Conservation (phyloP, 75 land plant species). For the Azolla pinnata region DNA sequence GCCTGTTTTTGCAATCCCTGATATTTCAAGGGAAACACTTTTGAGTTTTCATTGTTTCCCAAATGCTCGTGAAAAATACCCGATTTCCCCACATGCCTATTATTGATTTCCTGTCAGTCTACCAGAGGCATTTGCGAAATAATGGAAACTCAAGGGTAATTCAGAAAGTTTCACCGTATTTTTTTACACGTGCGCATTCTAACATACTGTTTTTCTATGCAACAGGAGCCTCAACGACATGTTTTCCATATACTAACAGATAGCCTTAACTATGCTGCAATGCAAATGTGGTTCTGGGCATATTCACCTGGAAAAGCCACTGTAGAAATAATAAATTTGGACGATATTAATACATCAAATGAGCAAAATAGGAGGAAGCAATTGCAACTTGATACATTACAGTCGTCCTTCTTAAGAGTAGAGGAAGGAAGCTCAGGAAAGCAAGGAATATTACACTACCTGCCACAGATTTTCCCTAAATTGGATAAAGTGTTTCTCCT, state of each 20-base stretch:
- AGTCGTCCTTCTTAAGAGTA: neutral
- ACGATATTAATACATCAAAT: constrained; percentile 18
- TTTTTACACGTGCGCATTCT: too few relatives aligned
- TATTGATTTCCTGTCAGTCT: too few relatives aligned
- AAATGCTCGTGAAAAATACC: too few relatives aligned
- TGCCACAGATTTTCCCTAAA: constrained; percentile 49
- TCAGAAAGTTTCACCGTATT: too few relatives aligned
- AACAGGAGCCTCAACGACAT: constrained; percentile 49
- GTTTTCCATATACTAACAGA: constrained; percentile 70
- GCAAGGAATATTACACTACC: constrained; percentile 9
- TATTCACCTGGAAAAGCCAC: constrained; percentile 31
- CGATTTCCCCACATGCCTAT: too few relatives aligned
- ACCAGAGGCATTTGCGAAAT: too few relatives aligned
- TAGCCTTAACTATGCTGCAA: constrained; percentile 48
- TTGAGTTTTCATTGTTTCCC: too few relatives aligned
- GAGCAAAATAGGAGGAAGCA: neutral
- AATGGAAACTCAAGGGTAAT: too few relatives aligned
- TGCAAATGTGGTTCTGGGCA: constrained; percentile 54
- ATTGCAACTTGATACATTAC: neutral
- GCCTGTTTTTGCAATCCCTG: too few relatives aligned
- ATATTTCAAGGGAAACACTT: too few relatives aligned
- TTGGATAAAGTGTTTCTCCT: constrained; percentile 53
- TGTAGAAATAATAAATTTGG: constrained; percentile 47
- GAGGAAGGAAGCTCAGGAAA: neutral
- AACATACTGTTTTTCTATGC: neutral